These are phyloP conservation scores for Lactuca sativa DNA, from an alignment of 129 eudicot genomes.

Conservation along the genomic window DNA sequence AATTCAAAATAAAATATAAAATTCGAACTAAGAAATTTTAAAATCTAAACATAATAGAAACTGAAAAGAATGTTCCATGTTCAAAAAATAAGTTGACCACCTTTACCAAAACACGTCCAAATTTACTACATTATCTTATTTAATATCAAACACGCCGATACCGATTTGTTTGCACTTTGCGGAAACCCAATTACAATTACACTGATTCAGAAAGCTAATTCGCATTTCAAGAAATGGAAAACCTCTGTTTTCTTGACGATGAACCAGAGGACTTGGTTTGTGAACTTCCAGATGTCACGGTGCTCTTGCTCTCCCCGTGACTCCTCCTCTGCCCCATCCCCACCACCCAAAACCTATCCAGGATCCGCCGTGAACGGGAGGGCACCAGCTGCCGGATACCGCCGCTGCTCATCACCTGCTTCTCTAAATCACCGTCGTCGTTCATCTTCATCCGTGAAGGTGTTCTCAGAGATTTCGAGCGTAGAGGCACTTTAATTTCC, in stretches of 20 bases:
- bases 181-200: background rate
- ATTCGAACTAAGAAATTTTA: too few species aligned
- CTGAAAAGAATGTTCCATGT: too few species aligned
- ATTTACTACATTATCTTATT: background rate
- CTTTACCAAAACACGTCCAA: too few species aligned
- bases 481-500: conserved; percentile 43
- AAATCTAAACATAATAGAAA: too few species aligned
- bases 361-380: conserved; percentile 77
- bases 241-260: conserved; percentile 64
- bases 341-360: conserved; percentile 76
- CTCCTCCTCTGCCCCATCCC: conserved; percentile 49
- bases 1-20: too few species aligned
- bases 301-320: conserved; percentile 61
- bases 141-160: background rate
- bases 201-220: background rate
- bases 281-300: conserved; percentile 79
- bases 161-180: background rate
- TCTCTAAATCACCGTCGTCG: conserved; percentile 39
- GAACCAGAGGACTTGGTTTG: conserved; percentile 61
- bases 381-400: conserved; percentile 70
- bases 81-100: too few species aligned
- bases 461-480: conserved; percentile 48
- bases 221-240: conserved; percentile 59
- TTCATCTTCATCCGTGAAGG: conserved; percentile 53
- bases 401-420: conserved; percentile 37